Evolutionary conservation across 116 monocot species (phyloP).

Genomic region (Phalaenopsis hybrid): DNA sequence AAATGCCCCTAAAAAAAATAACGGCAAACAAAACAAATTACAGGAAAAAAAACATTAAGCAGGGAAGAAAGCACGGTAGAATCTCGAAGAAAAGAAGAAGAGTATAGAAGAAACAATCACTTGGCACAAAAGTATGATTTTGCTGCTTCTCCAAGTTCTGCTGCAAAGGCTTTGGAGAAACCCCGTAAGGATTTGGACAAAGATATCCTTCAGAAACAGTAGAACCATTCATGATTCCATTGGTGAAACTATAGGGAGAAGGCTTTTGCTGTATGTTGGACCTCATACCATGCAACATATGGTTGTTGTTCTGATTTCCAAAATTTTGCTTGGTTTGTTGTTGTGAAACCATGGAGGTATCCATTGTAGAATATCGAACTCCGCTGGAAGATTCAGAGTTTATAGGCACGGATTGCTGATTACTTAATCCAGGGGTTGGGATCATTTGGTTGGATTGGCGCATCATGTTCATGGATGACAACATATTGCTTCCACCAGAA

Average conservation of each 20-base stretch:
- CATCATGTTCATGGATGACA: slow-evolving; percentile 30
- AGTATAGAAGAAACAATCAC: slow-evolving; percentile 23
- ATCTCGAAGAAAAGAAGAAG: background rate
- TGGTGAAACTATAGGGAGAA: slow-evolving; percentile 27
- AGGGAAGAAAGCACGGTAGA: background rate
- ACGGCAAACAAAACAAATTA: background rate
- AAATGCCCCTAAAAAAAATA: background rate
- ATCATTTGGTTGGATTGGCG: slow-evolving; percentile 73
- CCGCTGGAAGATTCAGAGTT: slow-evolving; percentile 38
- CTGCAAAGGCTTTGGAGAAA: slow-evolving; percentile 32
- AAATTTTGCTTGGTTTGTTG: slow-evolving; percentile 32
- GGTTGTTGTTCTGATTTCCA: slow-evolving; percentile 35
- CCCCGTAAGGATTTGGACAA: slow-evolving; percentile 28
- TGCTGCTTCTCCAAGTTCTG: slow-evolving; percentile 51
- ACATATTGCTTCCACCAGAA: slow-evolving; percentile 20
- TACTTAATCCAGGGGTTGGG: slow-evolving; percentile 80
- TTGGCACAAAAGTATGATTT: slow-evolving; percentile 33
- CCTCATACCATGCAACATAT: slow-evolving; percentile 25
- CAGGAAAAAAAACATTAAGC: background rate
- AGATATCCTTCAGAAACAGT: slow-evolving; percentile 39
- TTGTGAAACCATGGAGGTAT: slow-evolving; percentile 29
- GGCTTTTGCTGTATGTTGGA: slow-evolving; percentile 42
- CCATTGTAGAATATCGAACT: slow-evolving; percentile 37
- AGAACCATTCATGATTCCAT: slow-evolving; percentile 35
- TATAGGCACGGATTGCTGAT: slow-evolving; percentile 30